A percentile compares a stretch with the other conserved stretches of the same genome.
These are phyloP conservation scores for Aspergillus olivimuriae DNA, from an alignment of 495 filamentous ascomycete genomes.

Conservation along the genomic window DNA sequence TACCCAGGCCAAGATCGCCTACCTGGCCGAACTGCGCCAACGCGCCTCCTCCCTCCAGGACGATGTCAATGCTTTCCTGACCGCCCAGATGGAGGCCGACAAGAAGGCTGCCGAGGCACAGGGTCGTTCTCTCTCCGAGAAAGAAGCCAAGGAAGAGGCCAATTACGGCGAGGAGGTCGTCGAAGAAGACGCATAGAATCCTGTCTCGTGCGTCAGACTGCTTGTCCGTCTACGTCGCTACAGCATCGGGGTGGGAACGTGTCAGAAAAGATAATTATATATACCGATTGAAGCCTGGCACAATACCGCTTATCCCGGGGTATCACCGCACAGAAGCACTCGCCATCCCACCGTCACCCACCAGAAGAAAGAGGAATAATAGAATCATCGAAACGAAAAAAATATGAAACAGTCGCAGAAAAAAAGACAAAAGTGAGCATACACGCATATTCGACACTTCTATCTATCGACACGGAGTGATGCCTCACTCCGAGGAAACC, in stretches of 20 bases:
- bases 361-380: no score
- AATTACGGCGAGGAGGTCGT: constrained; percentile 78
- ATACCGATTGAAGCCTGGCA: constrained; percentile 4
- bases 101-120: constrained; percentile 44
- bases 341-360: constrained; percentile 11
- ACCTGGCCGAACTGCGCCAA: constrained; percentile 60
- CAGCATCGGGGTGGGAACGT: no score
- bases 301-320: constrained; percentile 29
- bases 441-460: constrained; percentile 3
- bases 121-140: constrained; percentile 43
- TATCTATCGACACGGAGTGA: no score
- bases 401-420: constrained; percentile 11
- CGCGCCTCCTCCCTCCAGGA: constrained; percentile 58
- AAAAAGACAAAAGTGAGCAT: constrained; percentile 11
- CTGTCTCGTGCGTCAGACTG: no score
- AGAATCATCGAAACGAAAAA: constrained; percentile 8
- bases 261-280: constrained; percentile 7
- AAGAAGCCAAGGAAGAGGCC: constrained; percentile 68
- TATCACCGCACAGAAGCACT: constrained; percentile 33
- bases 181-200: constrained; percentile 43
- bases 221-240: no score
- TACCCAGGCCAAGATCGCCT: constrained; percentile 51
- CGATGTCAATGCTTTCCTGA: constrained; percentile 76
- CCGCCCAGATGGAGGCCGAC: constrained; percentile 83
- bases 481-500: constrained; percentile 18